Base-by-base conservation (phyloP, 2,329 filamentous ascomycete genomes). In the Talaromyces sp. region DNA sequence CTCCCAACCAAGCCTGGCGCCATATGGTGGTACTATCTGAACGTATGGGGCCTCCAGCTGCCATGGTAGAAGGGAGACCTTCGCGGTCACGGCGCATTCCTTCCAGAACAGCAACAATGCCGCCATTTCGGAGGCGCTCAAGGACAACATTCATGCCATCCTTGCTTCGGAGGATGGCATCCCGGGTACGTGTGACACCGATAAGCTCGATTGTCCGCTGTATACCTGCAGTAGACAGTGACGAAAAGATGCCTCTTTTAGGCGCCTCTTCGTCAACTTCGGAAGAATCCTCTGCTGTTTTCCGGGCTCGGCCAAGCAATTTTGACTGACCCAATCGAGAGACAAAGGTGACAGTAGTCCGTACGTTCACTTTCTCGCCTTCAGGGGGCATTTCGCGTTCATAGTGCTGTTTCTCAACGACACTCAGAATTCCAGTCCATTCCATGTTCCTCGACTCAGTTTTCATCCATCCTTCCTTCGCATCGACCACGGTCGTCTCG, bases 111-210 rank as follows among this genome's bases (percentile, higher is more conserved):
- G 78, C 88, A 17, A 90, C 87, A 19, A 91, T 79, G 0, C 89
- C 89, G 45, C 89, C 89, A 65, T 83, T 81, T 62, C 89, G 81
- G 73, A 91, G 76, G 41, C 87, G 79, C 72, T 87, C 85, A 8
- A 89, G 79, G 25, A 89, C 87, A 25, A 89, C 82, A 66, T 87
- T 87, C 87, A 89, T 89, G 62, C 87, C 87, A 71, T 89, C 82
- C 67, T 85, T 86, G 68, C 87, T 87, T 70, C 87, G 88, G 10
- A 86, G 78, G 70, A 89, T 82, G 19, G 85, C 86, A 65, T 85
- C 83, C 63, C 86, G 81, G 0, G 87, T 87, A 15, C 87, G 80
- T 64, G 84, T 86, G 52, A 89, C 76, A 4, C 86, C 86, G 66
- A 89, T 86, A 54, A 84, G 77, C 74, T 89, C 87, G 67, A 89